Evolutionary conservation across 2,329 filamentous ascomycete genomes (phyloP), one percentile per base, ranked within the genome.

Genomic region (Trichoderma cornu-damae): DNA sequence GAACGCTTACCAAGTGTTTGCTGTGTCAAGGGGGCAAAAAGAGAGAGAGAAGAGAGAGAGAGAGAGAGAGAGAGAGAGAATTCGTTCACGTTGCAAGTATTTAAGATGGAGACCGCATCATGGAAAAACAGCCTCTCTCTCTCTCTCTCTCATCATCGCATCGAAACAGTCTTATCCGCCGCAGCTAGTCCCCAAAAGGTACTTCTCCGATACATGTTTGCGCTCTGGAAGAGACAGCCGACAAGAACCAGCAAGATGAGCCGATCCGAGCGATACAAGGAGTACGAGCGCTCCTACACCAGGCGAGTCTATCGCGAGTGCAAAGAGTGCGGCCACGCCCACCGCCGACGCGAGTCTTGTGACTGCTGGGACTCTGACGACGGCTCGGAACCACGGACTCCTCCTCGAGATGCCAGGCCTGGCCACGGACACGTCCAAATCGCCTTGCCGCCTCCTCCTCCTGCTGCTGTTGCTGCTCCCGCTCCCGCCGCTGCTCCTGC

Each of bases 121-220:
- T 38, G 9, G 22, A 11, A 16, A 30, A 35, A 2, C 12, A 30
- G 14, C n/a, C n/a, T n/a, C n/a, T n/a, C n/a, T n/a, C n/a, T 16
- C 6, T 6, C 3, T 9, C 16, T 38, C 12, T 22, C 38, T 28
- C 42, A n/a, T 37, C 30, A 20, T 2, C 32, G 24, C 22, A 22
- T 32, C 12, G 16, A 47, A 46, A 18, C 35, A 14, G n/a, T 16
- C 32, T 12, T 14, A 28, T 20, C 12, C 4, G 2, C 11, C 11
- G 12, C 50, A 32, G 6, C 14, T n/a, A n/a, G n/a, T n/a, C n/a
- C n/a, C n/a, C 3, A 2, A 16, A 46, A 46, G 3, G 11, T 14
- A 26, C n/a, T 47, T 20, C 6, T 47, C 16, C 12, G 16, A 35
- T 54, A 54, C 26, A 54, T 54, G 51, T 54, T 54, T 26, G 7